Conservation (phyloP, 345 rosid species). For the Physaria fendleri region DNA sequence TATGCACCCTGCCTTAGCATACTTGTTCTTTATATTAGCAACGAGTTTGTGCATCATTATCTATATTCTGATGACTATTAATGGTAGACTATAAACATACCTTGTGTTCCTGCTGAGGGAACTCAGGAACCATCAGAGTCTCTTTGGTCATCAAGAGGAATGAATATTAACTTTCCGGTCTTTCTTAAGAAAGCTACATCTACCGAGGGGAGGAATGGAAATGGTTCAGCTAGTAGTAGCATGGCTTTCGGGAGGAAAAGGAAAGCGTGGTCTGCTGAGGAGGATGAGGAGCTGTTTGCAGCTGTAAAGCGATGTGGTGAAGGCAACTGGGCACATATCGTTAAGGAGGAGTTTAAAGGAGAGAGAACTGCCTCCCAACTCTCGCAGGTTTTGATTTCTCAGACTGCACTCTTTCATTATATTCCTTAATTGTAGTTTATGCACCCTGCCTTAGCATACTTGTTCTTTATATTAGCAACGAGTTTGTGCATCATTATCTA, state of each 20-base stretch:
- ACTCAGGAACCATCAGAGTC: conserved; percentile 43
- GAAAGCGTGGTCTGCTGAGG: conserved; percentile 55
- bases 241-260: conserved; percentile 47
- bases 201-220: conserved; percentile 49
- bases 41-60: too few relatives aligned
- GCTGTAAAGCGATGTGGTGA: conserved; percentile 72
- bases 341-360: conserved; percentile 50
- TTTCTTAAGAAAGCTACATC: conserved; percentile 52
- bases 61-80: too few relatives aligned
- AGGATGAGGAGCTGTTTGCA: conserved; percentile 51
- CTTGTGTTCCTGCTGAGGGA: conserved; percentile 38
- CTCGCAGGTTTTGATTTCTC: conserved; percentile 54
- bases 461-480: background rate
- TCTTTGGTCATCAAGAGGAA: conserved; percentile 38
- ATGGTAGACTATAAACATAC: conserved; percentile 74
- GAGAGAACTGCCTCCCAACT: conserved; percentile 76
- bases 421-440: background rate
- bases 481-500: background rate
- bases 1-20: too few relatives aligned
- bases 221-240: conserved; percentile 32
- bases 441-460: background rate
- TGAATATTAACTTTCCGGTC: conserved; percentile 63
- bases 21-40: too few relatives aligned
- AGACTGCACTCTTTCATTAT: background rate
- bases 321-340: conserved; percentile 84